Base-by-base conservation (phyloP, 148 eudicot species). In the Pouteria glomerata region DNA sequence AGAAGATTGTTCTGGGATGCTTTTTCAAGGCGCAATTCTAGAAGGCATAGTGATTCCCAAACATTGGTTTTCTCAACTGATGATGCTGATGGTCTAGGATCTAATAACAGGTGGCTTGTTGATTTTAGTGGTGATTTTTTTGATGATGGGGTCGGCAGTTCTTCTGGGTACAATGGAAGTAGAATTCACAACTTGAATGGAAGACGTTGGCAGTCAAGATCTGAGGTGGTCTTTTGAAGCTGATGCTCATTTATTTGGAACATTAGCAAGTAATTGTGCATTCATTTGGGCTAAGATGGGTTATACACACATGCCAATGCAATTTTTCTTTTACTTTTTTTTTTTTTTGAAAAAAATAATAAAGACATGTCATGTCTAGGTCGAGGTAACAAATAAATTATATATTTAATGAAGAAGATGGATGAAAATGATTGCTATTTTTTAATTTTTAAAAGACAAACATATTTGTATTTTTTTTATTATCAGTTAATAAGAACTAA, bases 1-100 rank as follows among this genome's bases (percentile, higher is more conserved):
- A 87, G 95, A 81, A 81, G 92, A 70, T 76, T 83, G 66, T 87
- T 87, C 58, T 82, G 88, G 94, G 90, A 91, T 87, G 84, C 92
- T 45, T 87, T 92, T 60, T 80, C 95, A 47, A 86, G 87, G 76
- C 89, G 84, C 11, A 79, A 74, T 74, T 83, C 92, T 24, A 84
- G 90, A 81, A 78, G 89, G 63, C 81, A 66, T 59, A 44, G 77
- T 63, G 89, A 89, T 72, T 78, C 81, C 59, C 81, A 85, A 6
- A 75, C 82, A 74, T 74, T 85, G 50, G 74, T 82, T 69, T 78
- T 86, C 59, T 65, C 92, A 60, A 63, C 84, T 15, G 85, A 84
- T 66, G 88, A 83, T 78, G 64, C 78, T 78, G 90, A 84, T 57
- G 57, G 50, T 58, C 41, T 77, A 52, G 89, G 85, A 78, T 81